Percentiles rank a stretch among this genome's conserved stretches.
Conservation (phyloP, 371 early-diverging fungal genomes). For the Mortierella sp. region DNA sequence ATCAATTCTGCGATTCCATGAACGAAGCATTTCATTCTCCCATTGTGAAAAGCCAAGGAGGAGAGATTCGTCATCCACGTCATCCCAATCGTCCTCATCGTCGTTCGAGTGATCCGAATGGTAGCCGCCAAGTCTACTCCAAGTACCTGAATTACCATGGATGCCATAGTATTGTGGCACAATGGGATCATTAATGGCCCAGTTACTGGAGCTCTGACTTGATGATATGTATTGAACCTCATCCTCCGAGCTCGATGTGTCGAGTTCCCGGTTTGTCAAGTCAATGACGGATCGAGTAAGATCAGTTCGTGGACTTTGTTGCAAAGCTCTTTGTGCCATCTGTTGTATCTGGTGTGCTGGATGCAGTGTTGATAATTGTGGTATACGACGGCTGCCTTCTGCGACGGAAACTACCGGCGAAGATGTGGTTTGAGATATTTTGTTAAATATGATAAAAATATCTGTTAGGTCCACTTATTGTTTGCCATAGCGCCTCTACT, state of each 20-base stretch:
- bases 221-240: neutral
- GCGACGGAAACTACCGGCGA: neutral
- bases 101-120: conserved; percentile 7
- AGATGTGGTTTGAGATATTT: neutral
- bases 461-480: neutral
- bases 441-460: neutral
- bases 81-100: neutral
- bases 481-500: neutral
- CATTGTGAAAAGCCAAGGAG: neutral
- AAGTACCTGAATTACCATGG: neutral
- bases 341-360: neutral
- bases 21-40: neutral
- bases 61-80: neutral
- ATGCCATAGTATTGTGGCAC: neutral
- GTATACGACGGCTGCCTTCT: neutral
- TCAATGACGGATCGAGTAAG: conserved; percentile 30
- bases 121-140: neutral
- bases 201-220: neutral
- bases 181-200: neutral
- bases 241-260: conserved; percentile 23
- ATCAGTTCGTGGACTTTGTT: conserved; percentile 3
- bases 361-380: neutral
- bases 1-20: neutral
- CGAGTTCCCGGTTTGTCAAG: conserved; percentile 27
- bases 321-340: neutral